Conservation (phyloP, 2,329 filamentous ascomycete species). For the Verticillium albo-atrum region DNA sequence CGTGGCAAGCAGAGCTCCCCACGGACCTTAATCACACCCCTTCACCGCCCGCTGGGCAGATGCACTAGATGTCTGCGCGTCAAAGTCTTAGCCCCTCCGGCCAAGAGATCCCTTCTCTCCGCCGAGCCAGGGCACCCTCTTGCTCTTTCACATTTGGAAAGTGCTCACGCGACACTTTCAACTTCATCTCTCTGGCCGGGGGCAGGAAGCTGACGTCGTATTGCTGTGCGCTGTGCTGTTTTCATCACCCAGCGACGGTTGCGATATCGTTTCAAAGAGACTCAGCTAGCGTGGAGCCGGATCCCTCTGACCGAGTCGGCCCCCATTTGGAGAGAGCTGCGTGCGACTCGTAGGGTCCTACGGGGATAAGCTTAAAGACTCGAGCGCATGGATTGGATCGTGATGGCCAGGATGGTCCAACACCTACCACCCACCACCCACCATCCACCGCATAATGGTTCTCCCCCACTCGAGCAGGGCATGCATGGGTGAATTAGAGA, state of each 20-base stretch:
- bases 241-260: neutral
- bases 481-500: neutral
- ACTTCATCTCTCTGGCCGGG: neutral
- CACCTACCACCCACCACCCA: neutral
- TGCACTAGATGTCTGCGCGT: neutral
- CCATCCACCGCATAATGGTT: neutral
- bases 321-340: neutral
- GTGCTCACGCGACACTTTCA: neutral
- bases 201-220: neutral
- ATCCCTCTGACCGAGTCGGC: neutral
- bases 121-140: neutral
- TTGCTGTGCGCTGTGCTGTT: neutral
- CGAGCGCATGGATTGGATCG: neutral
- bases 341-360: neutral
- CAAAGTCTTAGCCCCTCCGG: neutral
- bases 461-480: neutral
- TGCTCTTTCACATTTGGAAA: neutral
- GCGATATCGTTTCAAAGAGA: neutral
- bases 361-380: neutral
- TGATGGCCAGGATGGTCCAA: neutral
- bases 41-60: neutral
- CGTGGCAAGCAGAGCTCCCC: neutral
- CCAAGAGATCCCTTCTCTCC: neutral
- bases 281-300: neutral
- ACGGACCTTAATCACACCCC: neutral